phyloP scores from a whole-genome alignment of 768 basidiomycete species.

The Suillus placidus region DNA sequence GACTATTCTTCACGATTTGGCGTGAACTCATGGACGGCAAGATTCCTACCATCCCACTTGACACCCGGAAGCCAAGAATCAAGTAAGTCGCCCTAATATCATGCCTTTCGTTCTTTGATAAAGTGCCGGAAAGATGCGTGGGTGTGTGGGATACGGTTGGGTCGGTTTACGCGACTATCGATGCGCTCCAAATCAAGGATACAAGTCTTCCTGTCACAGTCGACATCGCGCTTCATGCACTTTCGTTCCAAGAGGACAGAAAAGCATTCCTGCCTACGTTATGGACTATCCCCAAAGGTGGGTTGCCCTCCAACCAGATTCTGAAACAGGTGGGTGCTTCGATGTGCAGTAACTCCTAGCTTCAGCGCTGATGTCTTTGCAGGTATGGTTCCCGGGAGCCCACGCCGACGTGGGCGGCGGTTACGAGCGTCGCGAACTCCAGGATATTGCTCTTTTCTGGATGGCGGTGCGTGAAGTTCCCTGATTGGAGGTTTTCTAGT shows the following conservation, averaged over 20 bases:
- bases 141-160: conserved; percentile 30
- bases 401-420: conserved; percentile 26
- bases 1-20: conserved; percentile 19
- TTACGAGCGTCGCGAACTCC: conserved; percentile 19
- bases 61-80: neutral
- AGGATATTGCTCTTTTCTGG: conserved; percentile 25
- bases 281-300: conserved; percentile 15
- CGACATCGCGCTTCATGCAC: conserved; percentile 26
- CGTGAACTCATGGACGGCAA: conserved; percentile 11
- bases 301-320: conserved; percentile 10
- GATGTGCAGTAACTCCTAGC: neutral
- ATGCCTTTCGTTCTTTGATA: neutral
- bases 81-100: neutral
- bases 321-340: conserved; percentile 17
- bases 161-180: conserved; percentile 9
- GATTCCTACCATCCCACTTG: conserved; percentile 11
- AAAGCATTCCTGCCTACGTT: conserved; percentile 26
- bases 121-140: conserved; percentile 14
- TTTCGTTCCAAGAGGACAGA: conserved; percentile 30
- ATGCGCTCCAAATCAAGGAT: conserved; percentile 22
- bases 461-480: conserved; percentile 22
- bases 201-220: conserved; percentile 20
- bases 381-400: conserved; percentile 31
- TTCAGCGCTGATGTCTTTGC: conserved; percentile 3
- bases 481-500: neutral